Evolutionary conservation across 805 yeast genomes (phyloP).

Genomic region (Metschnikowia lachancei): DNA sequence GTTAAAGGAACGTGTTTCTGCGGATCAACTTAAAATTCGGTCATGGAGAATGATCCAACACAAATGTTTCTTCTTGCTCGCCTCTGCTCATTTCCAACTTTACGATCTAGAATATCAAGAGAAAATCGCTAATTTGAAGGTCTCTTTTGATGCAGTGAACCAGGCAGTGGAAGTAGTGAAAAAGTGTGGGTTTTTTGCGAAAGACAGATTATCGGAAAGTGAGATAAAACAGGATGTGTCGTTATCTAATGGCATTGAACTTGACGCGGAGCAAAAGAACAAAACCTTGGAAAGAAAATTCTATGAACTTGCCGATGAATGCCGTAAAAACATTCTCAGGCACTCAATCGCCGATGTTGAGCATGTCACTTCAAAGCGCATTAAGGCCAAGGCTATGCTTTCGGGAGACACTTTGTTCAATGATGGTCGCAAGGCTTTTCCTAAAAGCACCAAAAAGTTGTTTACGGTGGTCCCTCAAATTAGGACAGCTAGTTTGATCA

Average conservation of each 20-base stretch:
- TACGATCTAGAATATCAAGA: constrained; percentile 35
- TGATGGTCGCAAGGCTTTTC: constrained; percentile 30
- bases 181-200: background rate
- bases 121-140: constrained; percentile 21
- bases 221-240: background rate
- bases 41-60: constrained; percentile 63
- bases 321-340: constrained; percentile 53
- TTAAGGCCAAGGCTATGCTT: constrained; percentile 22
- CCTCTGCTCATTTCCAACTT: constrained; percentile 64
- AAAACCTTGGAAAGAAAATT: constrained; percentile 48
- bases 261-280: constrained; percentile 23
- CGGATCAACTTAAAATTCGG: constrained; percentile 36
- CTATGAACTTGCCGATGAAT: constrained; percentile 59
- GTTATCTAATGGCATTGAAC: background rate
- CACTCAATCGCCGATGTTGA: constrained; percentile 39
- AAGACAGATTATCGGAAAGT: background rate
- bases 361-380: constrained; percentile 24
- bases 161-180: constrained; percentile 3
- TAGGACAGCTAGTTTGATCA: constrained; percentile 15
- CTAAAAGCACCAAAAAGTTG: constrained; percentile 35
- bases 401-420: constrained; percentile 21
- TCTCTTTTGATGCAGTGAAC: constrained; percentile 8
- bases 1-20: constrained; percentile 26
- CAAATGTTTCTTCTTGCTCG: constrained; percentile 74
- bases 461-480: constrained; percentile 32